Percentiles rank a stretch among this genome's conserved stretches.
Conservation (phyloP, 805 yeast species). For the Metschnikowia peoriensis region DNA sequence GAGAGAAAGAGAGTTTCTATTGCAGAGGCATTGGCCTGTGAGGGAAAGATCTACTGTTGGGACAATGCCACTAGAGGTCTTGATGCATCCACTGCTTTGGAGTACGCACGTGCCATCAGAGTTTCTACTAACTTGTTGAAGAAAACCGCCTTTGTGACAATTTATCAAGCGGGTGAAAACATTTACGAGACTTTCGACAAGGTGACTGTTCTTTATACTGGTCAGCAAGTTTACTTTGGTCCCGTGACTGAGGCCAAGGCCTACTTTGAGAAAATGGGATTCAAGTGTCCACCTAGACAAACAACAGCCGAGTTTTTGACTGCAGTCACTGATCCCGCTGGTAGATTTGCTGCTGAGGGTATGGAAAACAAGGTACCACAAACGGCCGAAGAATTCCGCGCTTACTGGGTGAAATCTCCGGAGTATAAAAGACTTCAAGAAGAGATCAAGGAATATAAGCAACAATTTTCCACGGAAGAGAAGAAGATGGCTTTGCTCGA, state of each 20-base stretch:
- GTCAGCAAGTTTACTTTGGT: conserved; percentile 62
- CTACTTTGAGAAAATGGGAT: conserved; percentile 67
- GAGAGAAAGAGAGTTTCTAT: conserved; percentile 30
- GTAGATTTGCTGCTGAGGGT: conserved; percentile 50
- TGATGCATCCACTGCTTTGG: conserved; percentile 34
- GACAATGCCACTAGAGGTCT: conserved; percentile 36
- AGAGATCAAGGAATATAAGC: conserved; percentile 21
- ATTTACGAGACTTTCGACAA: conserved; percentile 32
- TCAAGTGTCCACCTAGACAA: conserved; percentile 59
- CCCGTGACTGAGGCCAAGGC: conserved; percentile 50
- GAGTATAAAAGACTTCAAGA: conserved; percentile 20
- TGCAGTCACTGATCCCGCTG: conserved; percentile 65
- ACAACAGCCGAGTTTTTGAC: conserved; percentile 72
- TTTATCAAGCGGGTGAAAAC: conserved; percentile 31
- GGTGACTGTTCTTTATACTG: conserved; percentile 29
- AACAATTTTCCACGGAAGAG: conserved; percentile 4
- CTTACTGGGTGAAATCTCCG: conserved; percentile 53
- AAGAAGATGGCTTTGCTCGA: conserved; percentile 28
- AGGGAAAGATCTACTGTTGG: conserved; percentile 27
- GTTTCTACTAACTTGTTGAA: conserved; percentile 22
- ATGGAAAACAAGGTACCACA: conserved; percentile 53
- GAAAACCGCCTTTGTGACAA: conserved; percentile 17
- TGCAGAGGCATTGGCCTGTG: conserved; percentile 23
- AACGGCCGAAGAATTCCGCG: conserved; percentile 60
- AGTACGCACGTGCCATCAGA: conserved; percentile 29